A percentile compares a stretch with the other conserved stretches of the same genome.
Conservation (phyloP, 148 eudicot genomes). For the Rhododendron molle region DNA sequence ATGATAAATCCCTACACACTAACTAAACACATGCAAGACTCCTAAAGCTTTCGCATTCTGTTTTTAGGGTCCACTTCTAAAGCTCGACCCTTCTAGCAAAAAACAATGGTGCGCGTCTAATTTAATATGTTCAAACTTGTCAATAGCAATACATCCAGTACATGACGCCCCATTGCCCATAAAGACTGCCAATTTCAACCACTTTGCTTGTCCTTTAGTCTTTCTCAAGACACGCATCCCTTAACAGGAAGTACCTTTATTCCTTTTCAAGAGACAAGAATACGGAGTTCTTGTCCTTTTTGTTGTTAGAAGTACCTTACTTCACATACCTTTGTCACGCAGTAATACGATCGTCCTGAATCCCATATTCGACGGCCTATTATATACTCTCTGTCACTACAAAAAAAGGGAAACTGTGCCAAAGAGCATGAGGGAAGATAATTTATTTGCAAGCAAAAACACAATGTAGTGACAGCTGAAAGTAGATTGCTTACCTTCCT, state of each 20-base stretch:
- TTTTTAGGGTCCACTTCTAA: background rate
- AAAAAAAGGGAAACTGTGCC: slow-evolving; percentile 92
- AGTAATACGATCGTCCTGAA: slow-evolving; percentile 70
- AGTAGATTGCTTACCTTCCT: slow-evolving; percentile 52
- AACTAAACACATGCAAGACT: background rate
- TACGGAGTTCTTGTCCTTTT: background rate
- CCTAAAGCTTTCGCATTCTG: background rate
- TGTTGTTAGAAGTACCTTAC: background rate
- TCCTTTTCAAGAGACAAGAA: too few species aligned
- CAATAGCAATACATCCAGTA: background rate
- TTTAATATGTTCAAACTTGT: background rate
- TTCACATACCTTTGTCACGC: slow-evolving; percentile 79
- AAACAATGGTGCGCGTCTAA: background rate
- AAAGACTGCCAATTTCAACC: background rate
- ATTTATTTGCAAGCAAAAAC: slow-evolving; percentile 1
- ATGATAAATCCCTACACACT: background rate
- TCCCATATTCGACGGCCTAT: slow-evolving; percentile 95
- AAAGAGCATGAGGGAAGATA: slow-evolving; percentile 8
- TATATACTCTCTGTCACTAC: slow-evolving; percentile 92
- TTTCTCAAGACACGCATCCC: background rate
- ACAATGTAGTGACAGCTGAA: background rate
- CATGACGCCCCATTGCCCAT: background rate
- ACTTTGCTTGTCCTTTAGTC: background rate
- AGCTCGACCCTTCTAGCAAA: background rate
- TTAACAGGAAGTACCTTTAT: background rate